Conservation (phyloP, 306 rosid genomes). For the Acacia confusa region DNA sequence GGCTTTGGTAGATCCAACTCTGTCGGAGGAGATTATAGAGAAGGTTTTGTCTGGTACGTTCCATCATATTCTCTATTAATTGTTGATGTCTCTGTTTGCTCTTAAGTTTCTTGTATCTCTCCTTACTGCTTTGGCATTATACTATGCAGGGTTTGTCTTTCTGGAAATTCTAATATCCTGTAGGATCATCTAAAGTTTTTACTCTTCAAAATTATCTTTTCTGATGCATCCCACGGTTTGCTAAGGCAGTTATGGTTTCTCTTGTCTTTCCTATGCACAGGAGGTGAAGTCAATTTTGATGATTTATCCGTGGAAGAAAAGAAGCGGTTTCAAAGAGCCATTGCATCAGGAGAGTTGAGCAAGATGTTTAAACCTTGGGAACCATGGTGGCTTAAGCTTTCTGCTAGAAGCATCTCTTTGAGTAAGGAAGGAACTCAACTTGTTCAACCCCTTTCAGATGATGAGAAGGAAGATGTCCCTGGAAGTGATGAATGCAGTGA, state of each 20-base stretch:
- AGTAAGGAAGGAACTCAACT: slow-evolving; percentile 84
- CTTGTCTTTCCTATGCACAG: slow-evolving; percentile 42
- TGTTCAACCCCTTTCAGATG: slow-evolving; percentile 53
- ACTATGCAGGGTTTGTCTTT: background rate
- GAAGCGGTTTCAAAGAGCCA: slow-evolving; percentile 77
- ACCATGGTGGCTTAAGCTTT: slow-evolving; percentile 89
- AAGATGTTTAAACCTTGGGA: slow-evolving; percentile 95
- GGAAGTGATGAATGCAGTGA: slow-evolving; percentile 44
- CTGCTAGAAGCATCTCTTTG: slow-evolving; percentile 70
- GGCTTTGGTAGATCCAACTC: slow-evolving; percentile 51
- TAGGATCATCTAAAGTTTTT: background rate
- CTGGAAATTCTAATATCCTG: background rate
- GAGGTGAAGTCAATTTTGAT: slow-evolving; percentile 68
- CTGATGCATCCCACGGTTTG: slow-evolving; percentile 5
- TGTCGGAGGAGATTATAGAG: slow-evolving; percentile 65
- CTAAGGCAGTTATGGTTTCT: slow-evolving; percentile 27
- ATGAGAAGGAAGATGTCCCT: slow-evolving; percentile 36
- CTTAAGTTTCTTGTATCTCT: background rate
- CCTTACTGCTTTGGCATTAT: background rate
- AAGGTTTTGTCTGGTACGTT: slow-evolving; percentile 64
- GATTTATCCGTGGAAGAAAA: slow-evolving; percentile 80
- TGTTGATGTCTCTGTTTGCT: background rate
- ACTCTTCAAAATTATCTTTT: background rate
- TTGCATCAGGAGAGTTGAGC: slow-evolving; percentile 84
- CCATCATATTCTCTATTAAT: background rate